Conservation (phyloP, 345 rosid genomes). For the Litchi chinensis region DNA sequence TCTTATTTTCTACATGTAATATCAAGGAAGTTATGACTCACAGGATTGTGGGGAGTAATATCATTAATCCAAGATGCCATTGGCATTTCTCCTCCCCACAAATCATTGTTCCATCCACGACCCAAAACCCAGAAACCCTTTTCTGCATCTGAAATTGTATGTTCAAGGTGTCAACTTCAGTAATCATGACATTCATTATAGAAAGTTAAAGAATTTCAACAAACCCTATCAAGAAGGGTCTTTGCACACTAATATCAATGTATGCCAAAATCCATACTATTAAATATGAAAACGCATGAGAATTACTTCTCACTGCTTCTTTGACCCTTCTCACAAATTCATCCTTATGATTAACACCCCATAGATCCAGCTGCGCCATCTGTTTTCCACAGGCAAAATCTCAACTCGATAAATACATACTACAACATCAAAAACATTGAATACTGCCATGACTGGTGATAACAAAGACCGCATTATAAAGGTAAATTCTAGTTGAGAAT, state of each 20-base stretch:
- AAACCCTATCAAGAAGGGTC: background rate
- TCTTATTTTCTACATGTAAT: background rate
- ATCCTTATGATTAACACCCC: slow-evolving; percentile 57
- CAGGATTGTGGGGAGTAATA: slow-evolving; percentile 74
- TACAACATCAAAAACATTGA: background rate
- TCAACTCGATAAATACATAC: background rate
- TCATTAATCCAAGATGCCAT: slow-evolving; percentile 83
- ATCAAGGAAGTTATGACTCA: slow-evolving; percentile 27
- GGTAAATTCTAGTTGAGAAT: background rate
- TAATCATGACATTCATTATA: background rate
- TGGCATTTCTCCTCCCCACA: slow-evolving; percentile 95
- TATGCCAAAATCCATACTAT: background rate
- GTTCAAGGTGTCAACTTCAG: background rate
- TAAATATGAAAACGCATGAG: slow-evolving; percentile 16
- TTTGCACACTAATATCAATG: background rate
- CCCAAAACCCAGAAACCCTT: slow-evolving; percentile 85
- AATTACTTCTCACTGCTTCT: slow-evolving; percentile 72
- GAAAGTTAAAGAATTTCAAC: background rate
- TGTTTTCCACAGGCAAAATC: slow-evolving; percentile 31
- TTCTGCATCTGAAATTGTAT: slow-evolving; percentile 44
- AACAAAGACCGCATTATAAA: background rate
- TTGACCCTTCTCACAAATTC: slow-evolving; percentile 73
- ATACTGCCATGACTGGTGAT: background rate
- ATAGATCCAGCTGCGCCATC: slow-evolving; percentile 71
- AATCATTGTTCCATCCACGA: slow-evolving; percentile 96